These are phyloP conservation scores for Gloeopeniophorella convolvens DNA, from an alignment of 768 basidiomycete species.

Conservation along the genomic window DNA sequence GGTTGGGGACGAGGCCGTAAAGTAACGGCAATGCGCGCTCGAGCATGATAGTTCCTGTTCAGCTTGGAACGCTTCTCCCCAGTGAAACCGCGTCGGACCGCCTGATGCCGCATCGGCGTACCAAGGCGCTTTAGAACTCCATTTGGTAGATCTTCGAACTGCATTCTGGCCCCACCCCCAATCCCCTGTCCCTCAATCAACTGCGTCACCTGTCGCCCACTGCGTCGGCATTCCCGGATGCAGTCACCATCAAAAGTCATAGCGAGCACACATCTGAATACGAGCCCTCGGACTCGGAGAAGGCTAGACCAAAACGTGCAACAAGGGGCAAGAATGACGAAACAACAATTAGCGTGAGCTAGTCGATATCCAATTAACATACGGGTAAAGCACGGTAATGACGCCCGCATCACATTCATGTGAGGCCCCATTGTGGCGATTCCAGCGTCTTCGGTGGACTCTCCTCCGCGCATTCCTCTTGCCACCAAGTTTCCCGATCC, in stretches of 20 bases:
- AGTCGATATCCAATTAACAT: too few relatives aligned
- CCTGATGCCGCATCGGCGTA: not conserved
- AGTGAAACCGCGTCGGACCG: not conserved
- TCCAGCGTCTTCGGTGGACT: not conserved
- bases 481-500: slow-evolving; percentile 6
- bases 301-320: not conserved
- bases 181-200: not conserved
- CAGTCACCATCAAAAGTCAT: not conserved
- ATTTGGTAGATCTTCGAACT: not conserved
- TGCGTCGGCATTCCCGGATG: not conserved
- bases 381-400: too few relatives aligned
- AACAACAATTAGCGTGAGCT: not conserved
- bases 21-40: not conserved
- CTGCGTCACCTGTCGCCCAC: not conserved
- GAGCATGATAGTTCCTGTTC: not conserved
- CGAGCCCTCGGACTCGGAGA: not conserved
- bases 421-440: too few relatives aligned
- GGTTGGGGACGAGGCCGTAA: not conserved
- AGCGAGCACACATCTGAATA: not conserved
- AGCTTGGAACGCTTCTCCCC: too few relatives aligned
- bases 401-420: too few relatives aligned
- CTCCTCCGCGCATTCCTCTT: not conserved
- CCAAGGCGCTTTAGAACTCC: not conserved
- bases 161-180: slow-evolving; percentile 1
- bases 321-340: not conserved